A percentile compares a stretch with the other conserved stretches of the same genome.
Evolutionary conservation across 129 eudicot species (phyloP).

Genomic region (Flaveria robusta): DNA sequence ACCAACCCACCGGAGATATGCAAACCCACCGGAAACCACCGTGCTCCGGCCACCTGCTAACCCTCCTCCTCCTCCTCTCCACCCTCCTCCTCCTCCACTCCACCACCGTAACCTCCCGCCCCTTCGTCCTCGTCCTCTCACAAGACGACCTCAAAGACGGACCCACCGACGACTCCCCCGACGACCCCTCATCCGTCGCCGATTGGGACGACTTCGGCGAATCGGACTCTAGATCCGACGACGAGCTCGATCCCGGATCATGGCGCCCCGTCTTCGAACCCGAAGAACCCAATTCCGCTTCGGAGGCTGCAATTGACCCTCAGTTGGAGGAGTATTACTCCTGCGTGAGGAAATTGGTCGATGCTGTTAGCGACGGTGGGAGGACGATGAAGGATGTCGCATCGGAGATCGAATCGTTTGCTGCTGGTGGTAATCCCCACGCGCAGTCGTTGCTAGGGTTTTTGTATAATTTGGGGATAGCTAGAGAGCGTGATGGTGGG

Average conservation of each 20-base stretch:
- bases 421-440: constrained; percentile 61
- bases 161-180: constrained; percentile 39
- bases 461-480: constrained; percentile 65
- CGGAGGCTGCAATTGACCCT: background rate
- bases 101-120: constrained; percentile 47
- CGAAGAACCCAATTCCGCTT: constrained; percentile 21
- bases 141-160: constrained; percentile 77
- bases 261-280: constrained; percentile 86
- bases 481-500: constrained; percentile 52
- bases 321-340: constrained; percentile 40
- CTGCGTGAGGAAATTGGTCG: constrained; percentile 52
- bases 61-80: too few relatives aligned
- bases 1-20: constrained; percentile 38
- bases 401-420: constrained; percentile 59
- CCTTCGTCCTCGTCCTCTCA: constrained; percentile 82
- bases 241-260: constrained; percentile 79
- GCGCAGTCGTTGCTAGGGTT: constrained; percentile 80
- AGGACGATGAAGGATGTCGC: constrained; percentile 59
- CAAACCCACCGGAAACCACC: constrained; percentile 31
- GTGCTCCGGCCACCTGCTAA: constrained; percentile 25
- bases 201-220: constrained; percentile 84
- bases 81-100: constrained; percentile 37
- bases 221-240: constrained; percentile 62
- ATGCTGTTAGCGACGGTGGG: constrained; percentile 62
- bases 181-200: constrained; percentile 38